These are phyloP conservation scores for Spinellus fusiger DNA, from an alignment of 192 early-diverging fungal genomes.

Conservation along the genomic window DNA sequence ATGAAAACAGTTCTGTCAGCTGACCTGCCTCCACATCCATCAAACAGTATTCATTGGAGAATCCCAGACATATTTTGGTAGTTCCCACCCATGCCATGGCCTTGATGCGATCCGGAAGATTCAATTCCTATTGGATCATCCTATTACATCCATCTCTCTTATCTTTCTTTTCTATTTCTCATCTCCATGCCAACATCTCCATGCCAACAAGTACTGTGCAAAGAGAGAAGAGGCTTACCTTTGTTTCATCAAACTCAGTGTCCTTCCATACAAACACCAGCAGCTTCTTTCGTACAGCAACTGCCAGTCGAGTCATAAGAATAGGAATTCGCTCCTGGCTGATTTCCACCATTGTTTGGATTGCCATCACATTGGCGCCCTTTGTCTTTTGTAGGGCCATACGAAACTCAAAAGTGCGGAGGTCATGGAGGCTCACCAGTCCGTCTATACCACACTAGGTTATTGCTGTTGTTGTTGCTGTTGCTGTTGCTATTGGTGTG, in stretches of 20 bases:
- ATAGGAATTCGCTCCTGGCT: constrained; percentile 55
- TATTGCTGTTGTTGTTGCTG: too few relatives aligned
- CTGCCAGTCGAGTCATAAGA: constrained; percentile 67
- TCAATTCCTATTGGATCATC: constrained; percentile 51
- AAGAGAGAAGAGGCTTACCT: constrained; percentile 24
- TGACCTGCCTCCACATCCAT: constrained; percentile 53
- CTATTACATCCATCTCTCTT: not conserved
- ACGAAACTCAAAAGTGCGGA: constrained; percentile 60
- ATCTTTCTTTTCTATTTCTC: not conserved
- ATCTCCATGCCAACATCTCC: not conserved
- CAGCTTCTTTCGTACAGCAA: constrained; percentile 65
- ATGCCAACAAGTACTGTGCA: too few relatives aligned
- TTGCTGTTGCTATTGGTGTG: too few relatives aligned
- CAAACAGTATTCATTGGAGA: constrained; percentile 54
- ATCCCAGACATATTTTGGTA: constrained; percentile 60
- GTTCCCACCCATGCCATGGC: constrained; percentile 74
- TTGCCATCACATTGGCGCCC: constrained; percentile 71
- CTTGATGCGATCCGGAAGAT: constrained; percentile 62
- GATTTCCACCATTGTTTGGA: constrained; percentile 65
- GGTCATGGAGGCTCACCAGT: constrained; percentile 65
- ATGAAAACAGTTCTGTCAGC: constrained; percentile 50
- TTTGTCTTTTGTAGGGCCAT: constrained; percentile 65
- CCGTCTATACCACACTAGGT: constrained; percentile 47
- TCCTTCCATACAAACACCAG: constrained; percentile 72
- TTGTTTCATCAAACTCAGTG: constrained; percentile 62